Evolutionary conservation across 495 filamentous ascomycete genomes (phyloP), one percentile per base, ranked within the genome.

Genomic region (Xylaria nigripes): DNA sequence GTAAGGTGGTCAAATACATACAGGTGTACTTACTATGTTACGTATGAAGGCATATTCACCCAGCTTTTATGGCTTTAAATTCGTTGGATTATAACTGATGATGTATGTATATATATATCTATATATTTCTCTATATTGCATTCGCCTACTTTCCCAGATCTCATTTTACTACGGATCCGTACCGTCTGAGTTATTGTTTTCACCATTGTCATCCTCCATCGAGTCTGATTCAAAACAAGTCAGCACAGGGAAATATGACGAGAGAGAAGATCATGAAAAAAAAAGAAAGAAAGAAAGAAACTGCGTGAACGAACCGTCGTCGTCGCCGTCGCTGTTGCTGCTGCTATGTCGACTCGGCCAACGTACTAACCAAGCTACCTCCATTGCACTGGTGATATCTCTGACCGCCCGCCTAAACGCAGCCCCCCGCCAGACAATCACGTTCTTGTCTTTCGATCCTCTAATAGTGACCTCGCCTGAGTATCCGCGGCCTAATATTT

Each of bases 321-420:
- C 23, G 6, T 41, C 32, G 15, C 18, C 6, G 6, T 22, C 41
- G 19, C 18, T 9, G 4, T 45, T 21, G 15, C 12, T 7, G 43
- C 18, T 18, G 4, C 2, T 1, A 25, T 6, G 3, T 23, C 9
- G 2, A 5, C 15, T 32, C 9, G 27, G 27, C 9, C 15, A 16
- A 36, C 3, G 9, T 29, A 42, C 32, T 6, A 25, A 19, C 43
- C 51, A 54, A 13, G 13, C 1, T 18, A 45, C 47, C 10, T 42
- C 24, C 34, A 55, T 48, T 5, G 40, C 15, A 23, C 19, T 16
- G 23, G 45, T 55, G 24, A 55, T 48, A 19, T 55, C 53, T n/a
- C 42, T 43, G 25, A 50, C 16, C 29, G 38, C 41, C 25, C 45
- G 45, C 18, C 45, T 42, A 38, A 48, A 55, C 25, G 53, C 19